Base-by-base conservation (phyloP, 805 yeast species). In the Cyberlindnera samutprakarnensis region DNA sequence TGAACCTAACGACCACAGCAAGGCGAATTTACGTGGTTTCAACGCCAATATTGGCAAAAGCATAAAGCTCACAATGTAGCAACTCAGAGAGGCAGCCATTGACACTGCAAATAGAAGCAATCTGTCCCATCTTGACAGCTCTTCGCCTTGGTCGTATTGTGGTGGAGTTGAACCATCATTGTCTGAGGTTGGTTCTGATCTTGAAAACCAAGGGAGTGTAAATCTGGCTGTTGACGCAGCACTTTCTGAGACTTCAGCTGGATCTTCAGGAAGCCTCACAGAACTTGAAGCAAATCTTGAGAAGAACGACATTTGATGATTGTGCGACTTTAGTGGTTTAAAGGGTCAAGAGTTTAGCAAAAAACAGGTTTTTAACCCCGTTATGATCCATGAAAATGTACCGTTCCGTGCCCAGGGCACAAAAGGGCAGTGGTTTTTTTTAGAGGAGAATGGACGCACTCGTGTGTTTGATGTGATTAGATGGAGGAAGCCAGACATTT, bases 11-110 rank as follows among this genome's bases (percentile, higher is more conserved):
- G 45, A 41, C 24, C 46, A 39, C 14, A 43, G 25, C 1, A 39
- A 10, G 18, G 46, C 44, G 28, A 43, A 43, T 24, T 43, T 43
- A 11, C 37, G 27, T 8, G 47, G 44, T 14, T 43, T 43, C 6
- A 43, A 18, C 3, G 46, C 26, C 7, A 43, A 29, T 8, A 43
- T 36, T 2, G 47, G 47, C 15, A 43, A 33, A 3, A 41, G 25
- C 27, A 41, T 17, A 35, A 43, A 41, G 12, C 40, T 33, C 1
- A 43, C 45, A 23, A 41, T 35, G 36, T 40, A 44, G 23, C 47
- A 44, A 16, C 42, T 36, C 11, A 44, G 14, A 4, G 46, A 40
- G 11, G 42, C 37, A 15, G 43, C 45, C 42, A 44, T 41, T 8
- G 39, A 28, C 10, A 43, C 37, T 2, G 43, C 45, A 25, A 44